Evolutionary conservation across 257 asterid genomes (phyloP), one percentile per base, ranked within the genome.

Genomic region (Plantago ovata): DNA sequence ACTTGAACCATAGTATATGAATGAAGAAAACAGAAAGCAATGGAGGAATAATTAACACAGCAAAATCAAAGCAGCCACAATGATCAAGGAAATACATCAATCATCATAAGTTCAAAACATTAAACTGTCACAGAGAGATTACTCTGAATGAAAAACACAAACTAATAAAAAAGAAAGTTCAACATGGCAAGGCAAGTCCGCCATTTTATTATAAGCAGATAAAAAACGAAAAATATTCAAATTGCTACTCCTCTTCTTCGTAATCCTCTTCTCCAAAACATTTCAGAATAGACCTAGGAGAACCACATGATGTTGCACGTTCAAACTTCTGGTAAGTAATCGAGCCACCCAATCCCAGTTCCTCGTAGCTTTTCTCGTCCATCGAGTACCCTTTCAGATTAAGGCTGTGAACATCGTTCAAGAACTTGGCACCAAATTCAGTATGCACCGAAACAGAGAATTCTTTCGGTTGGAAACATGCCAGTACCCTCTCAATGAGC

Each of bases 251-350:
- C 95, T 77, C 70, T 75, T 75, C 65, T 55, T 72, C 95, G 60
- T 83, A 94, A 20, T 81, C 82, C 63, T 80, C 94, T 36, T 74
- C 80, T 69, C 84, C 74, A 63, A 77, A 79, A 68, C 94, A 78
- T 54, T 82, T 86, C 77, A 90, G 80, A 69, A 61, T 81, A 36
- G 95, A 84, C 80, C 78, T 82, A 2, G 97, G 94, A 13, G 97
- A 90, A 36, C 79, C 84, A 70, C 85, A 84, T 9, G 60, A 16
- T 1, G 58, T 38, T 15, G 60, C 72, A 58, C 68, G 4, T 40
- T 66, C 45, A 63, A 84, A 90, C 78, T 78, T 90, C 77, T 81
- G 86, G 86, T 80, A 86, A 42, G 82, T 65, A 7, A 86, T 64
- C 0, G 86, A 69, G 7, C 95, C 84, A 13, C 85, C 94, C 64